A percentile compares a stretch with the other conserved stretches of the same genome.
phyloP scores from a whole-genome alignment of 345 rosid genomes.

The Lagerstroemia speciosa region DNA sequence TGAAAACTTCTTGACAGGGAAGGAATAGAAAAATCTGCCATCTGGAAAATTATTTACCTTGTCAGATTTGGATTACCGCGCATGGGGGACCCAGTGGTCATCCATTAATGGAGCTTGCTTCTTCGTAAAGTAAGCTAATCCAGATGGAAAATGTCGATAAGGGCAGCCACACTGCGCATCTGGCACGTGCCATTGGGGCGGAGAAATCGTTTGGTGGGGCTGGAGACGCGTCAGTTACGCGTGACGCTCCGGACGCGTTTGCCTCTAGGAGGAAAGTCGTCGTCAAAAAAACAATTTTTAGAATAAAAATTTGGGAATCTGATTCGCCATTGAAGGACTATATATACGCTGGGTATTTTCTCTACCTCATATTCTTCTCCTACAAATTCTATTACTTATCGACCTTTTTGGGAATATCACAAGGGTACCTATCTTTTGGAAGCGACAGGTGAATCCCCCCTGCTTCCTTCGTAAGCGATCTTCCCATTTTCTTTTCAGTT shows the following conservation, averaged over 20 bases:
- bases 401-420: not conserved
- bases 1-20: too few species aligned
- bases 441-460: not conserved
- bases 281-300: too few species aligned
- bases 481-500: not conserved
- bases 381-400: not conserved
- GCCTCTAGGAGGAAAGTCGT: not conserved
- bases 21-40: too few species aligned
- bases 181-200: not conserved
- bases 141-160: not conserved
- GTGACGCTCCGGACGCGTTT: not conserved
- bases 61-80: too few species aligned
- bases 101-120: too few species aligned
- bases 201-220: not conserved
- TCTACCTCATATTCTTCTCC: not conserved
- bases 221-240: constrained; percentile 12
- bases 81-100: too few species aligned
- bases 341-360: not conserved
- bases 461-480: constrained; percentile 1
- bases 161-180: not conserved
- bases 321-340: not conserved
- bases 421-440: not conserved
- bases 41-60: too few species aligned
- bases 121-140: not conserved
- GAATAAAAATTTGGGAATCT: not conserved